A percentile compares a stretch with the other conserved stretches of the same genome.
Evolutionary conservation across 202 grass and related monocot species (phyloP).

Genomic region (Cymbopogon flexuosus): DNA sequence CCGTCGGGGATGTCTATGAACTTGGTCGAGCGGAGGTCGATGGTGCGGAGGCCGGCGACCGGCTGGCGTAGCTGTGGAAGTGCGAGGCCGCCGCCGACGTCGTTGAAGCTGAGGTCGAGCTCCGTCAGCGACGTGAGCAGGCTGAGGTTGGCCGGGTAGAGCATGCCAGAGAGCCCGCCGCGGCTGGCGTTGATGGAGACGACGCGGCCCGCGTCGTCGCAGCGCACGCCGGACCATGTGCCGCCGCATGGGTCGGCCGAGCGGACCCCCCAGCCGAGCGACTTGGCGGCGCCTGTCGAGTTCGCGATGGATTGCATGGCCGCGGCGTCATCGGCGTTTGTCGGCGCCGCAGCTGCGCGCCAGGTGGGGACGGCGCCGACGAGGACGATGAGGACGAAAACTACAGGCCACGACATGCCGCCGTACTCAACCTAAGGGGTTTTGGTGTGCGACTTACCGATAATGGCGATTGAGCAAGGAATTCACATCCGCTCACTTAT

Average conservation of each 20-base stretch:
- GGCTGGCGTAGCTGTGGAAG: background rate
- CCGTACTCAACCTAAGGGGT: too few relatives aligned
- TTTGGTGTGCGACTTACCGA: background rate
- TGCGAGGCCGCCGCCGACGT: background rate
- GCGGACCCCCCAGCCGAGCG: slow-evolving; percentile 12
- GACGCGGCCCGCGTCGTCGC: background rate
- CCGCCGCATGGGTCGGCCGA: slow-evolving; percentile 20
- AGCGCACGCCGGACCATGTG: slow-evolving; percentile 5
- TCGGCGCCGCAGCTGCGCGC: background rate
- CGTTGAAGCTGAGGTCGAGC: slow-evolving; percentile 5
- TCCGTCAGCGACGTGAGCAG: background rate
- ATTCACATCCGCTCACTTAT: background rate
- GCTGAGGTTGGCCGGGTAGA: background rate
- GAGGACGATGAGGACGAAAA: background rate
- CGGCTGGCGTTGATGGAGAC: background rate
- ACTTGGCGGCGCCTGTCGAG: background rate
- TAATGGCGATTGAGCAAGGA: background rate
- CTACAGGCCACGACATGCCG: background rate
- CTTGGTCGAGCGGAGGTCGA: background rate
- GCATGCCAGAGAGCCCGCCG: background rate
- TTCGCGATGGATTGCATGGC: background rate
- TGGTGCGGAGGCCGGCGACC: background rate
- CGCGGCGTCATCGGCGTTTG: background rate
- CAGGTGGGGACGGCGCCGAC: background rate
- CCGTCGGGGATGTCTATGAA: too few relatives aligned